Evolutionary conservation across 202 grass and related monocot species (phyloP), one percentile per base, ranked within the genome.

Genomic region (Panicum virgatum): DNA sequence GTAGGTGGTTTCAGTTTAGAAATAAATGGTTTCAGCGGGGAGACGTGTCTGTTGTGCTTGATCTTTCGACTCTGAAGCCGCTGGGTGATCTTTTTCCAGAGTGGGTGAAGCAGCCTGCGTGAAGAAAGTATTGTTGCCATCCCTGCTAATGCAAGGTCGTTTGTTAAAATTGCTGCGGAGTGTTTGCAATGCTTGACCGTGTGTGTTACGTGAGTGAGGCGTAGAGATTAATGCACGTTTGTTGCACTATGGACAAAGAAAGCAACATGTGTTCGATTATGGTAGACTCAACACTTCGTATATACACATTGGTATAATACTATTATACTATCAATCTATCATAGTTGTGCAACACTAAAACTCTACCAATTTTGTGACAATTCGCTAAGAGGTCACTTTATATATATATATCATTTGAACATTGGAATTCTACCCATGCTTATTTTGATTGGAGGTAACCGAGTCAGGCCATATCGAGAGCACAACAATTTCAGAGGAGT

Each of bases 1-100:
- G 67, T 73, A 25, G 67, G 58, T 87, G 62, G 27, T 62, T 87
- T 45, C 58, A 19, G 85, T 82, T 87, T 53, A 15, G 62, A 87
- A 79, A 73, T 25, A 7, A 16, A 54, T 9, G 20, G 13, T 12
- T 5, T 30, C 15, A 25, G 58, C 58, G 51, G 59, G 11, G 20
- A 60, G 29, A 54, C 20, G 43, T 27, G 38, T 14, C 2, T 22
- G 9, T 15, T n/a, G 9, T 58, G n/a, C 36, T 36, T 27, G n/a
- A 40, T 64, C 43, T 42, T 42, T 37, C n/a, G n/a, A n/a, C 32
- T 68, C 44, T 27, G 5, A 63, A 63, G 23, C 62, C 62, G 56
- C n/a, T 37, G 42, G 34, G 19, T 76, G 68, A 39, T 61, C 45
- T 63, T 73, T 46, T 29, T 32, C 53, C 19, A 38, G 69, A 63